Base-by-base conservation (phyloP, 108 stramenopile species). In the Pseudonitzschia delicatissima region DNA sequence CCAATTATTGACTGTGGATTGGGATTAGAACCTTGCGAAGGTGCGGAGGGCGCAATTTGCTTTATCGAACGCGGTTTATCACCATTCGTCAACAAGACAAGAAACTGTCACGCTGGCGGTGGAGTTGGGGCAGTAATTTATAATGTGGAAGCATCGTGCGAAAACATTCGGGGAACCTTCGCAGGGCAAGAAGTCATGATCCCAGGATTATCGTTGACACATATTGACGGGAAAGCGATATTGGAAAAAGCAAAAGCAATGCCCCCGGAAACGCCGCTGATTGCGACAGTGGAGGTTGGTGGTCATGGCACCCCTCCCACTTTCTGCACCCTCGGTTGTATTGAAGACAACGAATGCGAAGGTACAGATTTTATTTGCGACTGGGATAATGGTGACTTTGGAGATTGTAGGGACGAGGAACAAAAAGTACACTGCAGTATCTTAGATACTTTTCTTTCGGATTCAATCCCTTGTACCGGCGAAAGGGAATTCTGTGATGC, bases 61-160 rank as follows among this genome's bases (percentile, higher is more conserved):
- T 4, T 55, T 0, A 55, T 55, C 3, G 53, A 55, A 15, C 53
- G 53, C 18, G 53, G 53, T 0, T 28, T 28, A 55, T 7, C 53
- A 27, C 53, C 53, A 4, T 55, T 55, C 31, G 3, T 27, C n/a
- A 55, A 55, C 31, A 55, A 55, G n/a, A 55, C 53, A n/a, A 55
- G 28, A 32, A 55, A 55, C 53, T 55, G 53, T 34, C n/a, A 31
- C 29, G 53, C 28, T n/a, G 53, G 53, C 28, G 53, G 53, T 12
- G 53, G 53, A 2, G 53, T 55, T 55, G 53, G 29, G 2, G 53
- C 53, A 15, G 31, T 55, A n/a, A 55, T 55, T 55, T 55, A 55
- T 27, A 55, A 55, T 18, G 53, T 55, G 9, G 53, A 9, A 17
- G 26, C 7, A 2, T 31, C 5, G 1, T 55, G 53, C 17, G 53